Conservation (phyloP, 139 green algal species). For the Mesotaenium endlicherianum region DNA sequence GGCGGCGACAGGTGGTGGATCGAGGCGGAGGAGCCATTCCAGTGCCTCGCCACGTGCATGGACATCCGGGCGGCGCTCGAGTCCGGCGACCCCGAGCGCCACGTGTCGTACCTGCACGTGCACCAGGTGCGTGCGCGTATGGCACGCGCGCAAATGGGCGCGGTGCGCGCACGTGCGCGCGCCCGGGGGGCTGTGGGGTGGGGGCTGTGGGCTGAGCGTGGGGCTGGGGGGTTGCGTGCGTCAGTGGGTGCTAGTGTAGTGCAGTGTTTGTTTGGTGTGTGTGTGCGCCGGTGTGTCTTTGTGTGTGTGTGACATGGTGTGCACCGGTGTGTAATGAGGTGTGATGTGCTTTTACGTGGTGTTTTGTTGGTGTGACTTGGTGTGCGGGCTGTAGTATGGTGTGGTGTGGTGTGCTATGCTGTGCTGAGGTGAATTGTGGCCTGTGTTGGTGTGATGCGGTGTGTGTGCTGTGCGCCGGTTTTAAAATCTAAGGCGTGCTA, state of each 20-base stretch:
- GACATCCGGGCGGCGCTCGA: constrained; percentile 75
- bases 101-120: constrained; percentile 73
- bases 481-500: neutral
- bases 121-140: constrained; percentile 63
- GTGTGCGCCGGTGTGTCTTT: neutral
- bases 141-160: too few species aligned
- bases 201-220: too few species aligned
- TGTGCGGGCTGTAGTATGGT: neutral
- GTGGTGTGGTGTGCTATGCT: neutral
- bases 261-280: neutral
- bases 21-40: constrained; percentile 81
- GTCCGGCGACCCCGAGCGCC: constrained; percentile 65
- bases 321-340: neutral
- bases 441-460: neutral
- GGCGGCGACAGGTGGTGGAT: constrained; percentile 70
- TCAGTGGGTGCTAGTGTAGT: too few species aligned
- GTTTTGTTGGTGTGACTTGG: neutral
- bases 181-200: too few species aligned
- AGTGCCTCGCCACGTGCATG: constrained; percentile 80
- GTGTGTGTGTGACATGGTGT: neutral
- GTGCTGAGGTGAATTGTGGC: neutral
- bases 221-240: too few species aligned
- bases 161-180: too few species aligned
- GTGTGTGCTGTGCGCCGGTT: neutral
- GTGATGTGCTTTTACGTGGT: too few species aligned